Evolutionary conservation across 495 filamentous ascomycete species (phyloP).

Genomic region (Xylaria nigripes): DNA sequence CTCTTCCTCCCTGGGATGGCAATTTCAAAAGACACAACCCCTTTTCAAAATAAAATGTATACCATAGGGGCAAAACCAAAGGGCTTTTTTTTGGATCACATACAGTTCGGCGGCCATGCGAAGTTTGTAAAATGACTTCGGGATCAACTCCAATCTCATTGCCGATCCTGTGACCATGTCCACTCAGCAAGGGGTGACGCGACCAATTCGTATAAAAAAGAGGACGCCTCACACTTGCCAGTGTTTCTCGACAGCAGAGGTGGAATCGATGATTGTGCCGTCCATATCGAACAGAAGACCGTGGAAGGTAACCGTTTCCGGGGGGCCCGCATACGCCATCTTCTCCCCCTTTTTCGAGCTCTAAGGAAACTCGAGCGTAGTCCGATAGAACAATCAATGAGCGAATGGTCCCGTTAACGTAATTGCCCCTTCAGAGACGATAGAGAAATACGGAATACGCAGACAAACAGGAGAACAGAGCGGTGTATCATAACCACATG

Average conservation of each 20-base stretch:
- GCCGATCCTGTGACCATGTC: constrained; percentile 52
- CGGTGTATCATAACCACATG: constrained; percentile 10
- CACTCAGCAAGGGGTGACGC: constrained; percentile 7
- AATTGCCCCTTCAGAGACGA: not conserved
- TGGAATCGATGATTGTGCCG: constrained; percentile 75
- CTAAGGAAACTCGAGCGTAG: not conserved
- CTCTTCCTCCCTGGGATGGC: not conserved
- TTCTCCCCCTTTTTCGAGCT: not conserved
- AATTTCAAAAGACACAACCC: not conserved
- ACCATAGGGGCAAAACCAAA: not conserved
- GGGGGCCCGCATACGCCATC: constrained; percentile 49
- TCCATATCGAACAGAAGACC: constrained; percentile 91
- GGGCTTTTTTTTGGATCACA: constrained; percentile 49
- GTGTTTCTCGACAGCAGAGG: constrained; percentile 79
- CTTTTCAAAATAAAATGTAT: too few relatives aligned
- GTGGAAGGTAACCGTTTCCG: constrained; percentile 56
- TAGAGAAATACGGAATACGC: not conserved
- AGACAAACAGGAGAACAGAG: not conserved
- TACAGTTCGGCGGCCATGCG: constrained; percentile 80
- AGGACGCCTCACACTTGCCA: constrained; percentile 64
- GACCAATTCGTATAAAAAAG: not conserved
- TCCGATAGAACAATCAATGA: not conserved
- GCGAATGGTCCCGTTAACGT: not conserved
- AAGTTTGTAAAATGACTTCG: constrained; percentile 72
- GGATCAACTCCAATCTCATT: constrained; percentile 77